A percentile compares a stretch with the other conserved stretches of the same genome.
Evolutionary conservation across 371 early-diverging fungal genomes (phyloP).

Genomic region (Basidiobolus meristosporus): DNA sequence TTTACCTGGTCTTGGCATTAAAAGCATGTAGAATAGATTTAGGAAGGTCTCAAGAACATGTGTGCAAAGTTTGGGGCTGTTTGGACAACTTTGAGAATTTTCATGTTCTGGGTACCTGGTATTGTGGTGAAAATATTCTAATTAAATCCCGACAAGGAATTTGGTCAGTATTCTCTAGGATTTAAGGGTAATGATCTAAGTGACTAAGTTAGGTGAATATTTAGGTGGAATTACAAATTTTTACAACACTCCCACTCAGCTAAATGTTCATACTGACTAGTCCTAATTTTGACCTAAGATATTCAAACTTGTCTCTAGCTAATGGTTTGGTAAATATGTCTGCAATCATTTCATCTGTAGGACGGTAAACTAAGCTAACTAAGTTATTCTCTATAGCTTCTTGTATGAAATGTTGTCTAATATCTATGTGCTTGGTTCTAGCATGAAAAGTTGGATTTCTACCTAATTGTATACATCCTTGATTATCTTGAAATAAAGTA

Average conservation of each 20-base stretch:
- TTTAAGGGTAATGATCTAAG: no score
- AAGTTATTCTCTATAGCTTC: background rate
- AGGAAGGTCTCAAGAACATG: no score
- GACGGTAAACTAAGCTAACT: constrained; percentile 2
- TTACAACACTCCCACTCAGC: constrained; percentile 1
- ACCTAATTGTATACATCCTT: background rate
- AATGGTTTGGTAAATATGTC: constrained; percentile 5
- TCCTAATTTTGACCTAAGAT: background rate
- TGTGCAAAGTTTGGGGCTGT: no score
- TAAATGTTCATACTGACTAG: background rate
- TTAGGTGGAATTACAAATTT: no score
- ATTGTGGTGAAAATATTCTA: no score
- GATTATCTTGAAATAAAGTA: background rate
- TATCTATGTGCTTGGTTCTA: background rate
- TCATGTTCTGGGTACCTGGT: no score
- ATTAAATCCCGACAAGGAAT: no score
- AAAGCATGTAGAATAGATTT: no score
- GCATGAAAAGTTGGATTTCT: background rate
- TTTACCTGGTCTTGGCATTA: no score
- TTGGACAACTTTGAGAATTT: no score
- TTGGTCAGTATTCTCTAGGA: no score
- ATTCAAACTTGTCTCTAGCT: background rate
- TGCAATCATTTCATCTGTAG: constrained; percentile 5
- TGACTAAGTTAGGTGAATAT: no score
- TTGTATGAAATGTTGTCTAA: background rate